These are phyloP conservation scores for Huntiella omanensis DNA, from an alignment of 2,329 filamentous ascomycete genomes.

Conservation along the genomic window DNA sequence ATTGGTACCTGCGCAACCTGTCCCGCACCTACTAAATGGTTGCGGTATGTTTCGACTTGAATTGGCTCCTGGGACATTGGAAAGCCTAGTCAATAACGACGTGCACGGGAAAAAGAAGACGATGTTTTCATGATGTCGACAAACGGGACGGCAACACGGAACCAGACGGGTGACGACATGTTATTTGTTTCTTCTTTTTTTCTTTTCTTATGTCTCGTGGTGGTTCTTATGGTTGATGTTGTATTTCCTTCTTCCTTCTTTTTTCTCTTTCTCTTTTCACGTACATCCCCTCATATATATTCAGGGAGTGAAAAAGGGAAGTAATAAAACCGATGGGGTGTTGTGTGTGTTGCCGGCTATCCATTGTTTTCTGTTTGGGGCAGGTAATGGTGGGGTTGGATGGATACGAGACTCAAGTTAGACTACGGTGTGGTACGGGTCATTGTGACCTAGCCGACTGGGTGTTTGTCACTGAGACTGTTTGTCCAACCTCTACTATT, in stretches of 20 bases:
- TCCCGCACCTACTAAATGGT: constrained; percentile 64
- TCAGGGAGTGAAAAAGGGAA: not conserved
- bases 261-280: not conserved
- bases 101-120: not conserved
- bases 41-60: not conserved
- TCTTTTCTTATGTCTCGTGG: not conserved
- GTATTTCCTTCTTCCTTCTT: not conserved
- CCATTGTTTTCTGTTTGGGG: not conserved
- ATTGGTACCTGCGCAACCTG: constrained; percentile 97
- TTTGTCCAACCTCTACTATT: too few relatives aligned
- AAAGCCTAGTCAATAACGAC: not conserved
- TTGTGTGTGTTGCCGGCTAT: constrained; percentile 4
- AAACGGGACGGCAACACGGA: not conserved
- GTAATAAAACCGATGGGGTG: not conserved
- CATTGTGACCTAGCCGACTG: too few relatives aligned
- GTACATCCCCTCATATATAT: not conserved
- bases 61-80: not conserved
- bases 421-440: not conserved
- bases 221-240: not conserved
- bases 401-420: not conserved
- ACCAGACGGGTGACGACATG: constrained; percentile 1
- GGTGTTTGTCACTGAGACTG: not conserved
- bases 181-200: constrained; percentile 2
- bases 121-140: not conserved
- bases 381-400: not conserved